These are phyloP conservation scores for Podospora fimiseda DNA, from an alignment of 495 filamentous ascomycete species.

Conservation along the genomic window DNA sequence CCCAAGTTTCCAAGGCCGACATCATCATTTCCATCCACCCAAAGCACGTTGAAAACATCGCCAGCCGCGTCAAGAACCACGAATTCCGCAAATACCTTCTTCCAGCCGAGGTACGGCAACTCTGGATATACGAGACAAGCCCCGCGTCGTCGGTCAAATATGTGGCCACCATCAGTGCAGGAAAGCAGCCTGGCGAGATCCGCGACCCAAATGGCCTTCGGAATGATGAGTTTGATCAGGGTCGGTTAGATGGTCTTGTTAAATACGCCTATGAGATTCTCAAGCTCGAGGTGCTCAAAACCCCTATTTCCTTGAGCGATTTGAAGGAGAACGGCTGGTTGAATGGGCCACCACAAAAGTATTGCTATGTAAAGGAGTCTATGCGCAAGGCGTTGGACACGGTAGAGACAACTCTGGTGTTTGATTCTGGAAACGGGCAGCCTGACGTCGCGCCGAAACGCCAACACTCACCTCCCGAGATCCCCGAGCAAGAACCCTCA, in stretches of 20 bases:
- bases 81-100: constrained; percentile 36
- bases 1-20: constrained; percentile 7
- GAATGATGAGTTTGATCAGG: constrained; percentile 1
- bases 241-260: background rate
- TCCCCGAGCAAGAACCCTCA: too few relatives aligned
- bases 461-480: too few relatives aligned
- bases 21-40: constrained; percentile 34
- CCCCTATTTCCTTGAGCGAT: background rate
- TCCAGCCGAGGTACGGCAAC: constrained; percentile 19
- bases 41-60: constrained; percentile 32
- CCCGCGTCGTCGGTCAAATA: constrained; percentile 17
- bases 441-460: too few relatives aligned
- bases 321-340: constrained; percentile 1
- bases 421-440: constrained; percentile 1
- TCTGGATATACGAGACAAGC: constrained; percentile 35
- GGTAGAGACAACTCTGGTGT: background rate
- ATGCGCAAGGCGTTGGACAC: background rate
- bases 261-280: constrained; percentile 4
- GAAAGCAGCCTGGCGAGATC: constrained; percentile 8
- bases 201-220: background rate
- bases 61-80: constrained; percentile 30
- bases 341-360: background rate
- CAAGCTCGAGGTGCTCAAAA: background rate
- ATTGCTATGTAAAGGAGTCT: background rate
- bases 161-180: constrained; percentile 3